A percentile compares a stretch with the other conserved stretches of the same genome.
These are phyloP conservation scores for Fusarium algeriense DNA, from an alignment of 2,329 filamentous ascomycete species.

Conservation along the genomic window DNA sequence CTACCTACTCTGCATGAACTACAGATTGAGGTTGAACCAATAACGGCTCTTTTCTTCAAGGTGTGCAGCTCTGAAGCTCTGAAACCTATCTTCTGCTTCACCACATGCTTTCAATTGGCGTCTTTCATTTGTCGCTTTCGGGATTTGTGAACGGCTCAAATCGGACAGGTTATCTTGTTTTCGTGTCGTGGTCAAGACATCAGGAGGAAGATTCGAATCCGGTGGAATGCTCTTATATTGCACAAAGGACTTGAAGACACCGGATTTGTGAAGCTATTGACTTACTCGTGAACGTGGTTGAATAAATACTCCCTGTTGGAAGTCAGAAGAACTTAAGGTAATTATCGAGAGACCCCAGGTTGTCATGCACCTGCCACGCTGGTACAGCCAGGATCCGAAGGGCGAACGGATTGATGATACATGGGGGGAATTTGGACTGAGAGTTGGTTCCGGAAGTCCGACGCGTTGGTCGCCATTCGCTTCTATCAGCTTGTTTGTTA, in stretches of 20 bases:
- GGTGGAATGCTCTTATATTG: background rate
- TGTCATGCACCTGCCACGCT: background rate
- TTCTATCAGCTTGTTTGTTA: background rate
- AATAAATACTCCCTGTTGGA: background rate
- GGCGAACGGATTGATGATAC: slow-evolving; percentile 9
- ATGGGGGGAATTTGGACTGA: background rate
- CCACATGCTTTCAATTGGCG: slow-evolving; percentile 38
- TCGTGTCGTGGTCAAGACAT: background rate
- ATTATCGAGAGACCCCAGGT: background rate
- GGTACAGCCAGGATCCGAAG: background rate
- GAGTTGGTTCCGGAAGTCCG: background rate
- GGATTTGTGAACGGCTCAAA: background rate
- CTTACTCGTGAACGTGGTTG: background rate
- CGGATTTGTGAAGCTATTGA: background rate
- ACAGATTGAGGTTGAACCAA: slow-evolving; percentile 42
- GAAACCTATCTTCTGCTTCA: slow-evolving; percentile 12
- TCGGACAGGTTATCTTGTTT: background rate
- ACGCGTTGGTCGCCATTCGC: background rate
- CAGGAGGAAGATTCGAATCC: background rate
- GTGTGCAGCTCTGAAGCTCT: slow-evolving; percentile 47
- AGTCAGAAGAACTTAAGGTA: background rate
- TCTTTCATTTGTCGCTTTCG: slow-evolving; percentile 37
- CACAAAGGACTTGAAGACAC: background rate
- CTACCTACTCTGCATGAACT: background rate
- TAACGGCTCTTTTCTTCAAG: slow-evolving; percentile 37